A percentile compares a stretch with the other conserved stretches of the same genome.
These are phyloP conservation scores for Russula earlei DNA, from an alignment of 768 basidiomycete genomes.

Conservation along the genomic window DNA sequence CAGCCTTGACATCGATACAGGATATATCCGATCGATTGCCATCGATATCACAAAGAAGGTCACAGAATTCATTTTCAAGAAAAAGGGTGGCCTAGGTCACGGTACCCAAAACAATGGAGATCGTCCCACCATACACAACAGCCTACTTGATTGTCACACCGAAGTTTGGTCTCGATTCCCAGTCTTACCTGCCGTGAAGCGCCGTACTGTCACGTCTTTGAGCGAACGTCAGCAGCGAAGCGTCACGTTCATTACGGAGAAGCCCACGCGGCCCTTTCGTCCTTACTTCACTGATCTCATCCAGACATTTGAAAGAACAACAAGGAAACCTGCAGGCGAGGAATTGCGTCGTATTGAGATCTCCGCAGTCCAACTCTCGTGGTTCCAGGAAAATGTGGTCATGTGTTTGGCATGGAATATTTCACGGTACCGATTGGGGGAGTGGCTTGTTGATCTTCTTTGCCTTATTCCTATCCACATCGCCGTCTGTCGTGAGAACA, in stretches of 20 bases:
- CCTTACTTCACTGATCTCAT: conserved; percentile 40
- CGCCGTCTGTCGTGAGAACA: conserved; percentile 49
- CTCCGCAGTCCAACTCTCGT: conserved; percentile 24
- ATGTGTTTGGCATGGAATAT: conserved; percentile 15
- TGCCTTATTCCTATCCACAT: conserved; percentile 60
- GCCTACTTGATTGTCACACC: conserved; percentile 7
- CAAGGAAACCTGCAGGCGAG: conserved; percentile 43
- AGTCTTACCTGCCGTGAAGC: conserved; percentile 10
- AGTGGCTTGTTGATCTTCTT: conserved; percentile 55
- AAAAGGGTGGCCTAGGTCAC: too few species aligned
- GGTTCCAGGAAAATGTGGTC: conserved; percentile 20
- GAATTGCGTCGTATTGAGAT: conserved; percentile 33
- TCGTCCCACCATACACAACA: conserved; percentile 33
- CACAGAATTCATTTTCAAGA: conserved; percentile 50
- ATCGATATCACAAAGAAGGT: conserved; percentile 46
- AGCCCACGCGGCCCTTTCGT: conserved; percentile 29
- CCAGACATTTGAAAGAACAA: conserved; percentile 35
- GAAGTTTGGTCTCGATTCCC: conserved; percentile 13
- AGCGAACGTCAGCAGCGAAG: conserved; percentile 27
- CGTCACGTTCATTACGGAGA: conserved; percentile 38
- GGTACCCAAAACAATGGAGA: conserved; percentile 12
- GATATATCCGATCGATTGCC: conserved; percentile 33
- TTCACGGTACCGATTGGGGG: conserved; percentile 40
- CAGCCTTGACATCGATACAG: conserved; percentile 28
- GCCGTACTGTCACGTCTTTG: conserved; percentile 1